Conservation (phyloP, 2,329 filamentous ascomycete genomes). For the Lachnellula occidentalis region DNA sequence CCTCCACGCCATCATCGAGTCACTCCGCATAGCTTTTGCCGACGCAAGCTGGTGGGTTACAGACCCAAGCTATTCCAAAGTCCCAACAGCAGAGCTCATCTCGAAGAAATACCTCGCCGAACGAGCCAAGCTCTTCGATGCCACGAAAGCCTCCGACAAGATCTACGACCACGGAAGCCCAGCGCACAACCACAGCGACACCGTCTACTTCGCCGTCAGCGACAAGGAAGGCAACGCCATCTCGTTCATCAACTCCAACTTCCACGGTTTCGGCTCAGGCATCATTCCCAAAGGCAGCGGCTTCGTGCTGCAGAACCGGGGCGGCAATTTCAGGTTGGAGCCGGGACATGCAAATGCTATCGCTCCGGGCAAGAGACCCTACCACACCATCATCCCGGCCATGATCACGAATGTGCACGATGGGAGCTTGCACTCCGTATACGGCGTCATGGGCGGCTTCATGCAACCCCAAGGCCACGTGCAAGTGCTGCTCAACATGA, state of each 20-base stretch:
- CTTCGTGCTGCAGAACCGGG: slow-evolving; percentile 92
- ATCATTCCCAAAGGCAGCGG: slow-evolving; percentile 84
- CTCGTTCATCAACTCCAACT: slow-evolving; percentile 96
- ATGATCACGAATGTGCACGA: slow-evolving; percentile 75
- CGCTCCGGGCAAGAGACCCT: slow-evolving; percentile 79
- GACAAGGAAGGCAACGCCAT: slow-evolving; percentile 83
- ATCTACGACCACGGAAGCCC: slow-evolving; percentile 69
- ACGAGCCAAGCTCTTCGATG: slow-evolving; percentile 54
- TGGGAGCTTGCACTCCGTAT: slow-evolving; percentile 73
- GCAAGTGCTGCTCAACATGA: slow-evolving; percentile 84
- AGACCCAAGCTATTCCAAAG: slow-evolving; percentile 67
- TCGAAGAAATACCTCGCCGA: slow-evolving; percentile 68
- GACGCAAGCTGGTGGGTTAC: slow-evolving; percentile 88
- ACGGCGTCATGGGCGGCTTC: slow-evolving; percentile 96
- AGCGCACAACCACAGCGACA: slow-evolving; percentile 81
- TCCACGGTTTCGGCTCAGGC: slow-evolving; percentile 77
- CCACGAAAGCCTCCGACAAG: slow-evolving; percentile 53
- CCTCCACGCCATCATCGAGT: slow-evolving; percentile 82
- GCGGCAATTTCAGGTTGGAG: slow-evolving; percentile 74
- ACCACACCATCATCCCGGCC: slow-evolving; percentile 96
- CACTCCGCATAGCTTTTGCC: slow-evolving; percentile 81
- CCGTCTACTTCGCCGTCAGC: slow-evolving; percentile 86
- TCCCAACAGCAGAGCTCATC: slow-evolving; percentile 67
- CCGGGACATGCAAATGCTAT: slow-evolving; percentile 72
- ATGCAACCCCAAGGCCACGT: slow-evolving; percentile 98